phyloP scores from a whole-genome alignment of 2,329 filamentous ascomycete genomes.

The Talaromyces albobiverticillius region DNA sequence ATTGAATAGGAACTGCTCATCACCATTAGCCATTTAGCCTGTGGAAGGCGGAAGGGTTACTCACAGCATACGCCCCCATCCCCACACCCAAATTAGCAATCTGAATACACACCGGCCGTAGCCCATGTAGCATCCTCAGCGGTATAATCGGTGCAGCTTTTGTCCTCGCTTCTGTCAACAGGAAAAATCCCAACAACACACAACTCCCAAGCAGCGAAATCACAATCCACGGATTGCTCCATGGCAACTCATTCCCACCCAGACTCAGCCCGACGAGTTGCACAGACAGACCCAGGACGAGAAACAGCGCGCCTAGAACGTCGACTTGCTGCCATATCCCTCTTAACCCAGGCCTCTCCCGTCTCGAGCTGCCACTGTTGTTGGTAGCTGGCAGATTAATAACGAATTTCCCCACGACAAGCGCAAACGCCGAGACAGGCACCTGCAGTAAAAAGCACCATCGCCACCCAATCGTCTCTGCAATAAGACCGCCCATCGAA shows the following conservation, averaged over 20 bases:
- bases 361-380: constrained; percentile 16
- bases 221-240: constrained; percentile 42
- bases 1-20: constrained; percentile 44
- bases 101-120: constrained; percentile 54
- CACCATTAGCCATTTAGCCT: background rate
- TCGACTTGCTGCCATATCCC: constrained; percentile 57
- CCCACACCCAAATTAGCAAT: constrained; percentile 60
- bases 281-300: constrained; percentile 57
- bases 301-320: constrained; percentile 54
- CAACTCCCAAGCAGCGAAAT: constrained; percentile 36
- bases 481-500: constrained; percentile 43
- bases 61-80: constrained; percentile 60
- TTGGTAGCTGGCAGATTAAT: constrained; percentile 45
- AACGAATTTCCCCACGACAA: constrained; percentile 53
- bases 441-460: constrained; percentile 61
- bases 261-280: constrained; percentile 49
- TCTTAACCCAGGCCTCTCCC: background rate
- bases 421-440: constrained; percentile 56
- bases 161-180: constrained; percentile 41
- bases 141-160: constrained; percentile 46
- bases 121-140: constrained; percentile 53
- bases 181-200: constrained; percentile 35
- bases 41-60: background rate
- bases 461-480: constrained; percentile 45
- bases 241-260: constrained; percentile 46